Conservation (phyloP, 176 grass and related monocot species). For the Musa schizocarpa region DNA sequence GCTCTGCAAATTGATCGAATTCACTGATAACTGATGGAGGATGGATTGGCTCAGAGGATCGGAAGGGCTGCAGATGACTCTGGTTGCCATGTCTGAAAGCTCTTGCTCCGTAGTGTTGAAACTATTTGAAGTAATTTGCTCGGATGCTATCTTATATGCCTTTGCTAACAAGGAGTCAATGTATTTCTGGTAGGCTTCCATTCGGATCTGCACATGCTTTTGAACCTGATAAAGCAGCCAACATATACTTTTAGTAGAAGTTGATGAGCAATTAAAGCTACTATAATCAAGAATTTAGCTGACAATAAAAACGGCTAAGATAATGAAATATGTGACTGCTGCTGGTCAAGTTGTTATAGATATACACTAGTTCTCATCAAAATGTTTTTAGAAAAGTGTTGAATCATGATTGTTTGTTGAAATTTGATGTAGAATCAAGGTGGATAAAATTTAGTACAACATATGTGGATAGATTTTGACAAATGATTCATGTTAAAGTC, state of each 20-base stretch:
- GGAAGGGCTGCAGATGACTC: slow-evolving; percentile 33
- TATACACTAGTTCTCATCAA: neutral
- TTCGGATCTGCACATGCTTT: slow-evolving; percentile 92
- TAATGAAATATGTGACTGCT: neutral
- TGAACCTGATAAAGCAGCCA: slow-evolving; percentile 45
- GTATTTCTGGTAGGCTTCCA: slow-evolving; percentile 81
- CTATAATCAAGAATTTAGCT: neutral
- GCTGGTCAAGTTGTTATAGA: neutral
- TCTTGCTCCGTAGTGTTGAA: slow-evolving; percentile 48
- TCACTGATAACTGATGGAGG: slow-evolving; percentile 67
- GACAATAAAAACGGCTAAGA: neutral
- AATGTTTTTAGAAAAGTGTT: too few species aligned
- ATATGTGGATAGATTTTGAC: too few species aligned
- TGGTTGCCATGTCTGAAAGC: slow-evolving; percentile 33
- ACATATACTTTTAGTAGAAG: neutral
- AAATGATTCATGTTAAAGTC: too few species aligned
- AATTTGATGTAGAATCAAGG: too few species aligned
- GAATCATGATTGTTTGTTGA: neutral
- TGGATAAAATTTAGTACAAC: too few species aligned
- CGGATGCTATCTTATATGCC: slow-evolving; percentile 83
- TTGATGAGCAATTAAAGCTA: neutral
- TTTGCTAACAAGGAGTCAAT: slow-evolving; percentile 75
- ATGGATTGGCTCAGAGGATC: slow-evolving; percentile 53
- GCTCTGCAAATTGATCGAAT: slow-evolving; percentile 51
- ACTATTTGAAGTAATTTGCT: slow-evolving; percentile 48